Percentiles rank a stretch among this genome's conserved stretches.
phyloP scores from a whole-genome alignment of 2,329 filamentous ascomycete species.

The Alternaria sp. region DNA sequence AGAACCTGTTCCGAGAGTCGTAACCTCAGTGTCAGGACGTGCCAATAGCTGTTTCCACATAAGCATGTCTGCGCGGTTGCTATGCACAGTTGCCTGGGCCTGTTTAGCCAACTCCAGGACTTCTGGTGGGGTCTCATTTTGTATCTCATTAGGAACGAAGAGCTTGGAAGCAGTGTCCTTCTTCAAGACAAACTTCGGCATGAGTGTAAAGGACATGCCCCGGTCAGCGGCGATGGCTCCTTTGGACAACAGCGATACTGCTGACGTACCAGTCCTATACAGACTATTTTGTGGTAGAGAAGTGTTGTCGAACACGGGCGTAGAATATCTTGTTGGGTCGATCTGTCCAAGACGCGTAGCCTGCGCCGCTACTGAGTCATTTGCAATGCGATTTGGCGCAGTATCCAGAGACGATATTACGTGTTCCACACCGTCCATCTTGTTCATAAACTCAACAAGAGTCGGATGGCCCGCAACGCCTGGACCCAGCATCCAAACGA shows the following conservation, averaged over 20 bases:
- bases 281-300: constrained; percentile 50
- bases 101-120: constrained; percentile 63
- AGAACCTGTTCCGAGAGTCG: constrained; percentile 90
- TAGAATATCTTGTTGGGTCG: constrained; percentile 75
- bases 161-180: constrained; percentile 34
- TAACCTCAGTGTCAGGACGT: constrained; percentile 79
- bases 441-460: constrained; percentile 74
- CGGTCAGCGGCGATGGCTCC: constrained; percentile 47
- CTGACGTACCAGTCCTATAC: constrained; percentile 11
- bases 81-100: constrained; percentile 49
- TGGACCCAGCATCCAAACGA: constrained; percentile 84
- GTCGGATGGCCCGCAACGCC: constrained; percentile 69
- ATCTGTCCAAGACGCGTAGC: constrained; percentile 75
- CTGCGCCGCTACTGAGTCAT: constrained; percentile 72
- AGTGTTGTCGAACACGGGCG: constrained; percentile 72
- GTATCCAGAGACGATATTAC: constrained; percentile 77
- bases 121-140: constrained; percentile 53
- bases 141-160: constrained; percentile 59
- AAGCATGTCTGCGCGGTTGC: constrained; percentile 57
- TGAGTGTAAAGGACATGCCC: constrained; percentile 55
- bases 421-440: constrained; percentile 71
- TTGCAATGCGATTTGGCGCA: constrained; percentile 76
- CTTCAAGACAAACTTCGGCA: constrained; percentile 55
- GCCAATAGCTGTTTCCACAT: constrained; percentile 72
- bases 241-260: constrained; percentile 19